Conservation (phyloP, 2,329 filamentous ascomycete genomes). For the Apiospora marii region DNA sequence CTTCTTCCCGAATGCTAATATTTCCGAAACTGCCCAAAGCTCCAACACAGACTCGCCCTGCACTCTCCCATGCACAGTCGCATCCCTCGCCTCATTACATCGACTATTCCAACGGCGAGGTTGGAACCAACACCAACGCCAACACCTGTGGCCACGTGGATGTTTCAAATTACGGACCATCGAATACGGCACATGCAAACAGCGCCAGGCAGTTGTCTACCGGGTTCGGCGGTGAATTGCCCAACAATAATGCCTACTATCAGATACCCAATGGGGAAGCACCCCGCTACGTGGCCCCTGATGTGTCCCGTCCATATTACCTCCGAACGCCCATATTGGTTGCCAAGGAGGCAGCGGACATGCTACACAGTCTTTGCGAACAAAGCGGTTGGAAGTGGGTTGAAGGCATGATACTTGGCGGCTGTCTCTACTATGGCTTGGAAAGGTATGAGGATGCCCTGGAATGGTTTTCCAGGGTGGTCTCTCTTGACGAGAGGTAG, state of each 20-base stretch:
- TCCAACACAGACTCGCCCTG: constrained; percentile 30
- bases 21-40: constrained; percentile 61
- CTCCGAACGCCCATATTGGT: constrained; percentile 55
- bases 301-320: constrained; percentile 34
- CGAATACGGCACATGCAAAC: constrained; percentile 1
- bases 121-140: constrained; percentile 25
- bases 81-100: constrained; percentile 29
- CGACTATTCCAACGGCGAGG: constrained; percentile 28
- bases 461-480: constrained; percentile 75
- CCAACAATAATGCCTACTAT: constrained; percentile 34
- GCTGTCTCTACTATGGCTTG: constrained; percentile 90
- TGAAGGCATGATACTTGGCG: constrained; percentile 89
- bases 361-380: constrained; percentile 77
- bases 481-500: constrained; percentile 63
- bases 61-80: constrained; percentile 32
- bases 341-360: constrained; percentile 73
- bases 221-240: neutral
- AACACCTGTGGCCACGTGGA: neutral
- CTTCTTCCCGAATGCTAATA: constrained; percentile 58
- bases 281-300: constrained; percentile 31
- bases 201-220: neutral
- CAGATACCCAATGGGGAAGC: constrained; percentile 36
- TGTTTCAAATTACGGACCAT: constrained; percentile 27
- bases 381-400: constrained; percentile 88
- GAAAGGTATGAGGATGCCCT: constrained; percentile 82